Base-by-base conservation (phyloP, 208 protist genomes). In the Porcisia deanei region DNA sequence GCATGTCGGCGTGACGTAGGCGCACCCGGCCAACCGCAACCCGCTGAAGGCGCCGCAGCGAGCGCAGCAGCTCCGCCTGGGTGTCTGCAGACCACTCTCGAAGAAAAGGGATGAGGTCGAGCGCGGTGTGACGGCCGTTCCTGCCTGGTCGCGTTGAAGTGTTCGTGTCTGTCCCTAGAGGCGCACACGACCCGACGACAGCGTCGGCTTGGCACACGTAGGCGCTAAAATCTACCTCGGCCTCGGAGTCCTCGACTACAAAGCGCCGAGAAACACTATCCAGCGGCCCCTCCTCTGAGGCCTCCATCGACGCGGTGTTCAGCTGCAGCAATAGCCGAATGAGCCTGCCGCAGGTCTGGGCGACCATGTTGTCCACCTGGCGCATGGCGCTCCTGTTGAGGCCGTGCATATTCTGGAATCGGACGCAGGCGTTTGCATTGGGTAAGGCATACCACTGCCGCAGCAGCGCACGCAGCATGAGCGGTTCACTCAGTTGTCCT, bases 401-500 rank as follows among this genome's bases (percentile, higher is more conserved):
- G 39, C 71, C 68, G 49, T 85, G 80, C 10, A 55, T 55, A 34
- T 16, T 53, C 16, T 79, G 43, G 58, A 92, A 78, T 10, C 16
- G 12, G 43, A 73, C 39, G 14, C 85, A 59, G 22, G 82, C 83
- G 5, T 79, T 63, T 14, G 59, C 47, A n/a, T 57, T 83, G 0
- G 75, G 65, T 66, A 79, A 87, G n/a, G 86, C 65, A 71, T 94
- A 96, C 89, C 91, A 94, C 20, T 85, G 76, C 47, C 73, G 82
- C 65, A 96, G 39, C 5, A 96, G n/a, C 9, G 85, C 81, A 1
- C 82, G 82, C 66, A 92, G 71, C 76, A 94, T 55, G 47, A 96
- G 79, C 20, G 91, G 91, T 64, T 96, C 91, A 65, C 91, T 96
- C 9, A 94, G 82, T n/a, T 87, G 72, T 30, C 77, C 75, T 10